A percentile compares a stretch with the other conserved stretches of the same genome.
phyloP scores from a whole-genome alignment of 495 filamentous ascomycete genomes.

The Penicillium diatomitis region DNA sequence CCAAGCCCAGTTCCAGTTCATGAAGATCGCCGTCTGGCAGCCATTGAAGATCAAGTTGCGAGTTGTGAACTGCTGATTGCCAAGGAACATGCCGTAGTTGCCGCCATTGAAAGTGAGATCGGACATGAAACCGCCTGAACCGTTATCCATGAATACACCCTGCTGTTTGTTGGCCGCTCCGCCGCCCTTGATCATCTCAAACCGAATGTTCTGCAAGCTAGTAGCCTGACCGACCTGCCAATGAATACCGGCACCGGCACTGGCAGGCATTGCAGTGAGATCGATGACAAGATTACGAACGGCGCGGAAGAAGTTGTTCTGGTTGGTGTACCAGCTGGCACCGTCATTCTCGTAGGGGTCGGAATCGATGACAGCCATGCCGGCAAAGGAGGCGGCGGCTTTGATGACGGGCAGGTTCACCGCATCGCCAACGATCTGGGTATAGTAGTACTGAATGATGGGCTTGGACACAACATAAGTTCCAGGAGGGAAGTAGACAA shows the following conservation, averaged over 20 bases:
- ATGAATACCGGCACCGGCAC: conserved; percentile 71
- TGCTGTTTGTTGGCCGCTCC: conserved; percentile 63
- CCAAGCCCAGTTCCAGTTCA: conserved; percentile 97
- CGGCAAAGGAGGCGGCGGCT: conserved; percentile 59
- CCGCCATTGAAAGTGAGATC: conserved; percentile 87
- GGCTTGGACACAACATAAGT: conserved; percentile 63
- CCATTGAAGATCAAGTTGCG: conserved; percentile 85
- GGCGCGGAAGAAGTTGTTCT: conserved; percentile 98
- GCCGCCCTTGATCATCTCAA: conserved; percentile 74
- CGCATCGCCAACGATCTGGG: conserved; percentile 72
- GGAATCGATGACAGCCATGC: conserved; percentile 84
- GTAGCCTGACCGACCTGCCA: conserved; percentile 98
- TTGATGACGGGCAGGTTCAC: conserved; percentile 64
- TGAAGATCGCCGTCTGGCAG: conserved; percentile 78
- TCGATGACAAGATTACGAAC: conserved; percentile 93
- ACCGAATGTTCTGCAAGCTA: conserved; percentile 79
- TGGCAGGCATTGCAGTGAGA: conserved; percentile 57
- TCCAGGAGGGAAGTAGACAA: conserved; percentile 76
- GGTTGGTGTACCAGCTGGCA: conserved; percentile 74
- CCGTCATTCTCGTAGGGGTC: conserved; percentile 66
- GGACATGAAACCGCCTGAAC: conserved; percentile 77
- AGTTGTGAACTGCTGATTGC: conserved; percentile 92
- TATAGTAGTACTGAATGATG: conserved; percentile 68
- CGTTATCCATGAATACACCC: conserved; percentile 97
- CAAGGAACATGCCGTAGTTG: conserved; percentile 72